Base-by-base conservation (phyloP, 1,284 basidiomycete species). In the Austropuccinia psidii region DNA sequence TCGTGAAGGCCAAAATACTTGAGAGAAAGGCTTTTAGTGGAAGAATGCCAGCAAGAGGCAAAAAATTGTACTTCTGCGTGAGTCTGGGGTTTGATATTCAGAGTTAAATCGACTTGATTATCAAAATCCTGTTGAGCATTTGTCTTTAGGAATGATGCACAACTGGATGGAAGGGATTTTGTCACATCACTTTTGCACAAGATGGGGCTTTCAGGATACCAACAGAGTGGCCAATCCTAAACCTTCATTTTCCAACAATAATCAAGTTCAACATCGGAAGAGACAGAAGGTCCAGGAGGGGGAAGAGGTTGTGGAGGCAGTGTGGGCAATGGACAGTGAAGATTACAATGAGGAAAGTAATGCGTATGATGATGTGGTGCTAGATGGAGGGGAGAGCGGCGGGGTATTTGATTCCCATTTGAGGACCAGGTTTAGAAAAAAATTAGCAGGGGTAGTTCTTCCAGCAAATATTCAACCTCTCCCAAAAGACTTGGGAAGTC, bases 121-220 rank as follows among this genome's bases (percentile, higher is more conserved):
- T 54, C 35, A 49, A 35, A 19, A 67, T 41, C 65, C 50, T 4
- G 21, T 21, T 13, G 6, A 41, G 17, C 2, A 50, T n/a, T 24
- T 43, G 54, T 49, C 17, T 1, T 50, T 68, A 13, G 47, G 62
- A 11, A 35, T 66, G 2, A 33, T 66, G 43, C 62, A 65, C 27
- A 65, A 50, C 49, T 67, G 49, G 65, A 31, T 37, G 19, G 49
- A 67, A 43, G 65, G 49, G 2, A 19, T 55, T 11, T 21, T 57
- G 6, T 35, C 24, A 19, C 27, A 37, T 24, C 50, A 68, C 15
- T 67, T 45, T 45, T 24, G 49, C 15, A 9, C 33, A 6, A 7
- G 49, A 37, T 54, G 64, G 64, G 2, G 19, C 3, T 66, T 52
- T 37, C n/a, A n/a, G n/a, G n/a, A n/a, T n/a, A n/a, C n/a, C n/a